Evolutionary conservation across 1,139 yeast species (phyloP), one percentile per base, ranked within the genome.

Genomic region (Maudiozyma humilis): DNA sequence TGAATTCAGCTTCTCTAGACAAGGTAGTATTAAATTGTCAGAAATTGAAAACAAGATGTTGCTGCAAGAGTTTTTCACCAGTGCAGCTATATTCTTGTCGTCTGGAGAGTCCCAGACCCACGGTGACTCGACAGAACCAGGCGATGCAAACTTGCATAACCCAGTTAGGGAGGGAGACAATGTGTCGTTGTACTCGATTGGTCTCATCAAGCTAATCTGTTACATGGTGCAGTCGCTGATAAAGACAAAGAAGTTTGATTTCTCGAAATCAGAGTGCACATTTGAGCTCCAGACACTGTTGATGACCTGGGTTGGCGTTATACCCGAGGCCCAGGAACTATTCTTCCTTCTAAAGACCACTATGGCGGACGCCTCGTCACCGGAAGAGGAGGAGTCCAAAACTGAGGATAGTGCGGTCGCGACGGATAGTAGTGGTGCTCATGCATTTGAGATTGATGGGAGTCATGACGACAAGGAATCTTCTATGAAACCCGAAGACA

Each of bases 31-130:
- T 8, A 64, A 62, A 7, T 59, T 81, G 14, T 74, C 81, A 30
- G 76, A 72, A 7, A 69, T 78, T 39, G 89, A 82, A 52, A 69
- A 65, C 47, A 74, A 75, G 54, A 78, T 81, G 84, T 56, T 82
- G n/a, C 60, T 82, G 34, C 87, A 81, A 59, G 86, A 79, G 56
- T 79, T 82, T 52, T 68, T 82, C 46, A 70, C 76, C 14, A 78
- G 74, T 47, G 72, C 81, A 20, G 67, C 75, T 8, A 69, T 72
- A 13, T 75, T 69, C 49, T 60, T 81, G 16, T 68, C 79, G 0
- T 36, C 35, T 7, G 40, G 36, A 14, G 32, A 65, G 66, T 2
- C 25, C 15, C 15, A 20, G 25, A 13, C n/a, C 4, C 14, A 17
- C 25, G 17, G 14, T 14, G n/a, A 36, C n/a, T 8, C 33, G 17